Base-by-base conservation (phyloP, 139 green algal genomes). In the Coccomyxa sp. region DNA sequence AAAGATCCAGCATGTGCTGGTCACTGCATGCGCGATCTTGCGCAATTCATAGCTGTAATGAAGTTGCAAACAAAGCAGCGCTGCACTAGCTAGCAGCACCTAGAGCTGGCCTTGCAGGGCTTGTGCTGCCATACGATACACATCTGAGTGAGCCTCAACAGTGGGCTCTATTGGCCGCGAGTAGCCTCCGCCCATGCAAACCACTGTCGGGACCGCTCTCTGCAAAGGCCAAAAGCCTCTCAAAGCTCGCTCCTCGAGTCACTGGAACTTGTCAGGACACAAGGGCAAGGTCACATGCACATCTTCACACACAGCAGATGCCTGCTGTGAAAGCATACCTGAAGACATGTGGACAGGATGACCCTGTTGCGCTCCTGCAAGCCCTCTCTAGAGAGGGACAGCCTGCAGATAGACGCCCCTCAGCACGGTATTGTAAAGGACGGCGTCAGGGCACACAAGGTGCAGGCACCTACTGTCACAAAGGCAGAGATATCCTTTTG, bases 101-200 rank as follows among this genome's bases (percentile, higher is more conserved):
- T n/a, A n/a, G n/a, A n/a, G n/a, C n/a, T 58, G 50, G 5, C 5
- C 27, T 64, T 6, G 18, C 22, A 64, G 50, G 50, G 27, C 5
- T 64, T 64, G 2, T 3, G 27, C 27, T 64, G 86, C 86, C 2
- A 77, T 82, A 3, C 89, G 77, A 78, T 88, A 91, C 55, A 93
- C 86, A 40, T 93, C 89, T 2, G 83, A 85, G 76, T 91, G 86
- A 24, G 50, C 70, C 41, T 82, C 39, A 16, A 93, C 79, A 35
- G 55, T 82, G 39, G 78, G 76, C 39, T 90, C 84, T n/a, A 84
- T 87, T 22, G 90, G 90, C 16, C 79, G 73, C 10, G 82, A 87
- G 78, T 94, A 94, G 40, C 90, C 90, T 2, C 90, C 90, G 9
- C 90, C 90, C 88, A 94, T 93, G 29, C 78, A 87, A 36, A 93